Conservation (phyloP, 1,284 basidiomycete genomes). For the Malassezia furfur region DNA sequence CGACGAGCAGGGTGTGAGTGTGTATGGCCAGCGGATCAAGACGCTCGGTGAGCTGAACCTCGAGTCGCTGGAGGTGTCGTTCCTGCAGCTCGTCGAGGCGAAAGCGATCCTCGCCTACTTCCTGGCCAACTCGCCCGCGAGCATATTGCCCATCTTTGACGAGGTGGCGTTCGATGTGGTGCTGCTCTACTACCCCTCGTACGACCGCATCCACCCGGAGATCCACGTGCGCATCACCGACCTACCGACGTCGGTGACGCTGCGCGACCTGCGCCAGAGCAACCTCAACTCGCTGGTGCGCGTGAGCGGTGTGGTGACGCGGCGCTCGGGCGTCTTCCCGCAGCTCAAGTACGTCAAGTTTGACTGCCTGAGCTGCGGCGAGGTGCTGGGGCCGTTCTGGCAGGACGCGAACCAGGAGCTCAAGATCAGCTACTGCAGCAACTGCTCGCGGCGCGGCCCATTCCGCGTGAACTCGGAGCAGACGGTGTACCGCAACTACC, state of each 20-base stretch:
- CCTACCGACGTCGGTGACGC: slow-evolving; percentile 74
- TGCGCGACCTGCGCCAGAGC: slow-evolving; percentile 83
- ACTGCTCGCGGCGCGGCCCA: slow-evolving; percentile 86
- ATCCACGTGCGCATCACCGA: slow-evolving; percentile 95
- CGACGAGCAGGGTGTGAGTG: slow-evolving; percentile 78
- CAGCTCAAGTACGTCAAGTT: slow-evolving; percentile 99
- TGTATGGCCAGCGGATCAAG: slow-evolving; percentile 88
- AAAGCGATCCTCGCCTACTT: slow-evolving; percentile 96
- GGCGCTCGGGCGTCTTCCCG: slow-evolving; percentile 90
- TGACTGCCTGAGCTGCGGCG: slow-evolving; percentile 73
- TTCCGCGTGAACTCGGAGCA: slow-evolving; percentile 96
- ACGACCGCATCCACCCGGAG: slow-evolving; percentile 93
- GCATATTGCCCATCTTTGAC: slow-evolving; percentile 90
- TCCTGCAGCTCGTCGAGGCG: slow-evolving; percentile 75
- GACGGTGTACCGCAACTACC: slow-evolving; percentile 98
- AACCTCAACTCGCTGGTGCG: slow-evolving; percentile 93
- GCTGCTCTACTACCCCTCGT: slow-evolving; percentile 86
- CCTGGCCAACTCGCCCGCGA: slow-evolving; percentile 81
- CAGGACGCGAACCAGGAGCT: slow-evolving; percentile 93
- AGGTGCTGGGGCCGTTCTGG: slow-evolving; percentile 87
- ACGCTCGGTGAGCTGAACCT: slow-evolving; percentile 91
- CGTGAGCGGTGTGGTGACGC: slow-evolving; percentile 91
- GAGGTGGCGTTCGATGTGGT: slow-evolving; percentile 88
- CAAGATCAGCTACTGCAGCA: slow-evolving; percentile 72
- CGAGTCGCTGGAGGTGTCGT: slow-evolving; percentile 93